A percentile compares a stretch with the other conserved stretches of the same genome.
Evolutionary conservation across 305 asterid species (phyloP).

Genomic region (Fraxinus platypoda): DNA sequence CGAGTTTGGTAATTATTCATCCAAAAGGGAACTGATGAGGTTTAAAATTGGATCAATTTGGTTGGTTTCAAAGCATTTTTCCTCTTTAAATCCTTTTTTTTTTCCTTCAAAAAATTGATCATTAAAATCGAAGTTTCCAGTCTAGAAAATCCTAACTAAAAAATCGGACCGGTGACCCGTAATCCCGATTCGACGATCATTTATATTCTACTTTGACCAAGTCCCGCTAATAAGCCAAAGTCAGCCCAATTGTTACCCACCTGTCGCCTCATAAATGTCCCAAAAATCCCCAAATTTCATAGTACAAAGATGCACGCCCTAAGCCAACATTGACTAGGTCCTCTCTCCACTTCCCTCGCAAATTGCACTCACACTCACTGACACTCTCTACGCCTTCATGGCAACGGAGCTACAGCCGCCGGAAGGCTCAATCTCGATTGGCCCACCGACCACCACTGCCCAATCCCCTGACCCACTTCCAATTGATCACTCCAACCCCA

Average conservation of each 20-base stretch:
- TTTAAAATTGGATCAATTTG: not conserved
- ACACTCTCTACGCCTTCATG: slow-evolving; percentile 39
- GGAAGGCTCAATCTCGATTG: slow-evolving; percentile 46
- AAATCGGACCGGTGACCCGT: not conserved
- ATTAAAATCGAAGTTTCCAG: not conserved
- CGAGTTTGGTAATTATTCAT: not conserved
- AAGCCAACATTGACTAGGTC: slow-evolving; percentile 27
- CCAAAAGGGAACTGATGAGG: not conserved
- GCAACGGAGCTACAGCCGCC: slow-evolving; percentile 62
- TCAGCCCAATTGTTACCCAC: not conserved
- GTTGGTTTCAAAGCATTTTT: not conserved
- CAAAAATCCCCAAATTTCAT: not conserved
- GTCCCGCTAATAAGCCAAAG: not conserved
- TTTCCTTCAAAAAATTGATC: not conserved
- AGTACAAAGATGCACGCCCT: not conserved
- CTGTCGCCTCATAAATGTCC: not conserved
- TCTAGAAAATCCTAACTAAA: not conserved
- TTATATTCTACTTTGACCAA: not conserved
- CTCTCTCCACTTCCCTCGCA: slow-evolving; percentile 31
- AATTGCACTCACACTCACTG: not conserved
- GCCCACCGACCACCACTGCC: slow-evolving; percentile 34
- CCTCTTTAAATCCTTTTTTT: not conserved
- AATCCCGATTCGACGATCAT: not conserved
- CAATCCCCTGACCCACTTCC: slow-evolving; percentile 46
- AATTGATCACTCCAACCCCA: slow-evolving; percentile 37